A percentile compares a stretch with the other conserved stretches of the same genome.
phyloP scores from a whole-genome alignment of 768 basidiomycete genomes.

The Pulveroboletus sp. region DNA sequence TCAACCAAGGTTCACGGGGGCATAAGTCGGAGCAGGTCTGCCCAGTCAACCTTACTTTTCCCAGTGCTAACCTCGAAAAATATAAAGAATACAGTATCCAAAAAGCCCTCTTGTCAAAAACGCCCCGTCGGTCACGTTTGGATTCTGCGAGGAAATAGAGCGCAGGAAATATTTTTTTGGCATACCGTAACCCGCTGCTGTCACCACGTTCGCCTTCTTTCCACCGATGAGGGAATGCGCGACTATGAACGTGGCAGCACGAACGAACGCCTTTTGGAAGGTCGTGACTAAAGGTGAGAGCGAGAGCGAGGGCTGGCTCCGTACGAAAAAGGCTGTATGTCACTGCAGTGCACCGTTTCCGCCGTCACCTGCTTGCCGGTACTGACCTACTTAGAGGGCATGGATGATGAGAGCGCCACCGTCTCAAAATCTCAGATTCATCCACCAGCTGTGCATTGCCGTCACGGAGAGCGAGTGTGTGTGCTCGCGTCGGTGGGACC shows the following conservation, averaged over 20 bases:
- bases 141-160: constrained; percentile 19
- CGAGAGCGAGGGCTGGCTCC: neutral
- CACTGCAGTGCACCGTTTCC: too few relatives aligned
- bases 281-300: constrained; percentile 7
- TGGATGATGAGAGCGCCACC: neutral
- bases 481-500: neutral
- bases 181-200: constrained; percentile 21
- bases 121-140: constrained; percentile 15
- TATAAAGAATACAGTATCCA: constrained; percentile 1
- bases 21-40: constrained; percentile 7
- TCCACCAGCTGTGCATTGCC: neutral
- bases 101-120: constrained; percentile 17
- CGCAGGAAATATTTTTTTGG: constrained; percentile 19
- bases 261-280: neutral
- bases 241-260: constrained; percentile 19
- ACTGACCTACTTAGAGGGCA: too few relatives aligned
- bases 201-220: constrained; percentile 9
- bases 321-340: too few relatives aligned
- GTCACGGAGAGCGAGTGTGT: neutral
- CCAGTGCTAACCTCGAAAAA: constrained; percentile 3
- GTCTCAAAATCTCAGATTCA: neutral
- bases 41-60: too few relatives aligned
- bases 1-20: constrained; percentile 24
- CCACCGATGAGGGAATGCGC: constrained; percentile 15
- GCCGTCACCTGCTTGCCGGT: too few relatives aligned